Evolutionary conservation across 345 rosid species (phyloP).

Genomic region (Brassica cretica): DNA sequence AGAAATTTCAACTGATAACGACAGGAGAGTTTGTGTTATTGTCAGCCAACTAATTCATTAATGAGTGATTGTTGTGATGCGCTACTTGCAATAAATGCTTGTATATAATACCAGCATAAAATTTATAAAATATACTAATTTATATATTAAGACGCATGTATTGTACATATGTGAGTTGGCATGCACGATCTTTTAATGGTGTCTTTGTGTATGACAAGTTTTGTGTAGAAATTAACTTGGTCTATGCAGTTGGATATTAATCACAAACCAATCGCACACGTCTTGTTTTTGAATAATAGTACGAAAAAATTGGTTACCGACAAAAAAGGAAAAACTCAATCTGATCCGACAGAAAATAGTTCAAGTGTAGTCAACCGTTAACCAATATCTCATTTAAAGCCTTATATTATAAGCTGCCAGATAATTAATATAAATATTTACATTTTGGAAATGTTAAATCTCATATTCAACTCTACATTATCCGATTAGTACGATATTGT

Average conservation of each 20-base stretch:
- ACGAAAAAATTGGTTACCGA: not conserved
- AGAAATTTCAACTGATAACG: not conserved
- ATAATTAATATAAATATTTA: too few relatives aligned
- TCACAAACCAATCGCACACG: not conserved
- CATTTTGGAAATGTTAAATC: too few relatives aligned
- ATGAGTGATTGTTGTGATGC: slow-evolving; percentile 2
- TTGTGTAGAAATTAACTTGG: not conserved
- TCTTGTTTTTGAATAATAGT: not conserved
- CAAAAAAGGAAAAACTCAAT: not conserved
- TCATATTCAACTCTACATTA: too few relatives aligned
- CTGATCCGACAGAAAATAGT: not conserved
- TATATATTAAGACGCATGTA: too few relatives aligned
- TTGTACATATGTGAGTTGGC: not conserved
- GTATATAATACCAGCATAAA: too few relatives aligned
- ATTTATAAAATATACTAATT: too few relatives aligned
- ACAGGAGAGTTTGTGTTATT: not conserved
- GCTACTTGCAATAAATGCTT: not conserved
- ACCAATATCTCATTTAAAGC: not conserved
- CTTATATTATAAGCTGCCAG: too few relatives aligned
- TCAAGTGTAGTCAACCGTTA: not conserved
- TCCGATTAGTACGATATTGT: too few relatives aligned
- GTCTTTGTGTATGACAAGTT: not conserved
- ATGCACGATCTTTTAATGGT: not conserved
- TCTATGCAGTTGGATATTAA: not conserved
- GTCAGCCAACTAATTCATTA: slow-evolving; percentile 9